Evolutionary conservation across 1,284 basidiomycete species (phyloP).

Genomic region (Ustilago loliicola): DNA sequence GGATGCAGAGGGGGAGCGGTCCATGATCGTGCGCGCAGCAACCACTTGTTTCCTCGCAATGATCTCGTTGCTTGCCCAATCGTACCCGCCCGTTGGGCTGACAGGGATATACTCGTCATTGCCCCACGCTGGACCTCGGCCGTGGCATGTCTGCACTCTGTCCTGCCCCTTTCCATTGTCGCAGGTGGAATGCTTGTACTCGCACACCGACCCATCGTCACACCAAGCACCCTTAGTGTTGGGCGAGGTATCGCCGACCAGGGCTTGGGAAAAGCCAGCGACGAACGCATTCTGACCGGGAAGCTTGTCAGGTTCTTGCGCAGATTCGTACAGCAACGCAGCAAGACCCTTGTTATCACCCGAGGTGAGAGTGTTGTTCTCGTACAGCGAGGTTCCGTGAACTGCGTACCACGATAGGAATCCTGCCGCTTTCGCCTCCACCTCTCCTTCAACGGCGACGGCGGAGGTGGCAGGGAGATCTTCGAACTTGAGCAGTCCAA

Average conservation of each 20-base stretch:
- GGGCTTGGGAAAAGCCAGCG: constrained; percentile 61
- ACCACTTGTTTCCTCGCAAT: constrained; percentile 60
- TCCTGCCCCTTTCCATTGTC: constrained; percentile 49
- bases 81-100: constrained; percentile 59
- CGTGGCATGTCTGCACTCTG: constrained; percentile 59
- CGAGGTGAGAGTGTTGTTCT: constrained; percentile 65
- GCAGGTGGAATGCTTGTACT: constrained; percentile 60
- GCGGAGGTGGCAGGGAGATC: too few relatives aligned
- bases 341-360: constrained; percentile 65
- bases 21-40: constrained; percentile 51
- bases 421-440: constrained; percentile 31
- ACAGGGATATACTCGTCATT: constrained; percentile 32
- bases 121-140: constrained; percentile 59
- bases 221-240: constrained; percentile 62
- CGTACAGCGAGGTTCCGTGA: constrained; percentile 74
- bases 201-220: constrained; percentile 59
- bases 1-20: constrained; percentile 11
- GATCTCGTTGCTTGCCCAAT: constrained; percentile 60
- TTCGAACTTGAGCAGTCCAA: constrained; percentile 58
- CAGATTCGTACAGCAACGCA: constrained; percentile 58
- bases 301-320: constrained; percentile 45
- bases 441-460: too few relatives aligned
- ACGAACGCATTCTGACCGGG: constrained; percentile 57
- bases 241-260: constrained; percentile 63
- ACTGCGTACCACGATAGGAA: constrained; percentile 79